Evolutionary conservation across 306 rosid genomes (phyloP).

Genomic region (Lathyrus aphaca): DNA sequence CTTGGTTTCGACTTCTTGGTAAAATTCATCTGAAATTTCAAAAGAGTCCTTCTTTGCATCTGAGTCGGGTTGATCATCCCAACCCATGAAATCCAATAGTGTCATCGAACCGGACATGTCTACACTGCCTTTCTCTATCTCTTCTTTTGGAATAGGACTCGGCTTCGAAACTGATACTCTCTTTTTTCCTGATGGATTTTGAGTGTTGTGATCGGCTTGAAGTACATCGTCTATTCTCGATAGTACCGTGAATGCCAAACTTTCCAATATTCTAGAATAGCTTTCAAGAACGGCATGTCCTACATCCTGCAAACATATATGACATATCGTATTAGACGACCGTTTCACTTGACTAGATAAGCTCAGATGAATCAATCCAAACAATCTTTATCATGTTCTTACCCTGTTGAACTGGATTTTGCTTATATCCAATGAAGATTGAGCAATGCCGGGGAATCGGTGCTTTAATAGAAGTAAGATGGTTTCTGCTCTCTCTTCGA

Average conservation of each 20-base stretch:
- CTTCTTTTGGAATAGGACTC: slow-evolving; percentile 49
- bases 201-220: slow-evolving; percentile 69
- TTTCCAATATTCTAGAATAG: slow-evolving; percentile 93
- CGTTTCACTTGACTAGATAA: not conserved
- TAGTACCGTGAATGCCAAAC: slow-evolving; percentile 92
- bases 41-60: slow-evolving; percentile 52
- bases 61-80: slow-evolving; percentile 65
- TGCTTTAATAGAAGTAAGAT: slow-evolving; percentile 88
- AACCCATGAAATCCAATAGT: slow-evolving; percentile 90
- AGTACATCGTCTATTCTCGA: slow-evolving; percentile 97
- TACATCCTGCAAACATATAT: slow-evolving; percentile 63
- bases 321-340: slow-evolving; percentile 16
- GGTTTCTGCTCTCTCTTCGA: slow-evolving; percentile 98
- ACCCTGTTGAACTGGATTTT: slow-evolving; percentile 90
- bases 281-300: slow-evolving; percentile 97
- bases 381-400: slow-evolving; percentile 25
- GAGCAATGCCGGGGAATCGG: slow-evolving; percentile 95
- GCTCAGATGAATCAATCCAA: not conserved
- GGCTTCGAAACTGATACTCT: slow-evolving; percentile 43
- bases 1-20: slow-evolving; percentile 48
- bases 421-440: slow-evolving; percentile 84
- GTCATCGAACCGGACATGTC: slow-evolving; percentile 65
- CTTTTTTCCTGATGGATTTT: slow-evolving; percentile 49
- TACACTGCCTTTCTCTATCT: slow-evolving; percentile 26
- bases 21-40: slow-evolving; percentile 43